A percentile compares a stretch with the other conserved stretches of the same genome.
Conservation (phyloP, 352 stramenopile species). For the Phytopythium helicoides region DNA sequence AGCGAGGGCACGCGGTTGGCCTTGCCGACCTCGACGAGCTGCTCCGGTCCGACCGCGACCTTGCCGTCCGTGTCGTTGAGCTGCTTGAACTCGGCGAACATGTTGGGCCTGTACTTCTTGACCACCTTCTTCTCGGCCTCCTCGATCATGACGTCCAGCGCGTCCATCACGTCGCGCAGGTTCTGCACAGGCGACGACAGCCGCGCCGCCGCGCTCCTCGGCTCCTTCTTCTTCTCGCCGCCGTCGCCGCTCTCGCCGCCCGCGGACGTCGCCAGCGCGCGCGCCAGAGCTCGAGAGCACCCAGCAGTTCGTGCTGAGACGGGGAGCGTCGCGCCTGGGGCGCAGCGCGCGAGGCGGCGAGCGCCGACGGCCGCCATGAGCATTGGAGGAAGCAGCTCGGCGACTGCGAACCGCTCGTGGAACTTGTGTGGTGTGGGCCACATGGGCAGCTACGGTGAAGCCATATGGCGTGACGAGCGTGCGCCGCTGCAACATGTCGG, state of each 20-base stretch:
- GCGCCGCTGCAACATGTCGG: no score
- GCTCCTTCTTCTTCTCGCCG: neutral
- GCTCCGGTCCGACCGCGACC: slow-evolving; percentile 44
- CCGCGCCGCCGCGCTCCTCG: neutral
- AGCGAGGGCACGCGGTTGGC: slow-evolving; percentile 55
- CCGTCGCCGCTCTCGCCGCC: neutral
- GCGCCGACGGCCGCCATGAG: neutral
- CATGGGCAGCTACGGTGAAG: no score
- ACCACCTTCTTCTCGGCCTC: slow-evolving; percentile 82
- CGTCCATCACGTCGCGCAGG: slow-evolving; percentile 68
- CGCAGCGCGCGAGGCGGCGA: slow-evolving; percentile 9
- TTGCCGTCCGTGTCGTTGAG: slow-evolving; percentile 88
- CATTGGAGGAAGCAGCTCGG: slow-evolving; percentile 5
- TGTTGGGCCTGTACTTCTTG: slow-evolving; percentile 87
- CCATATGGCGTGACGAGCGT: no score
- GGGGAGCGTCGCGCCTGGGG: slow-evolving; percentile 15
- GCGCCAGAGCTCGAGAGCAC: slow-evolving; percentile 9
- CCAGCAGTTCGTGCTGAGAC: neutral
- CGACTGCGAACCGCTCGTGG: neutral
- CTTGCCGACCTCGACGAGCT: slow-evolving; percentile 59
- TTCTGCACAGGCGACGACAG: slow-evolving; percentile 61
- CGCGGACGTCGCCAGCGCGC: neutral
- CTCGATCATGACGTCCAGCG: slow-evolving; percentile 79
- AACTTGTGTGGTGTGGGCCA: neutral
- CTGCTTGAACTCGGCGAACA: slow-evolving; percentile 88